These are phyloP conservation scores for Bacterosira constricta DNA, from an alignment of 108 stramenopile genomes.

Conservation along the genomic window DNA sequence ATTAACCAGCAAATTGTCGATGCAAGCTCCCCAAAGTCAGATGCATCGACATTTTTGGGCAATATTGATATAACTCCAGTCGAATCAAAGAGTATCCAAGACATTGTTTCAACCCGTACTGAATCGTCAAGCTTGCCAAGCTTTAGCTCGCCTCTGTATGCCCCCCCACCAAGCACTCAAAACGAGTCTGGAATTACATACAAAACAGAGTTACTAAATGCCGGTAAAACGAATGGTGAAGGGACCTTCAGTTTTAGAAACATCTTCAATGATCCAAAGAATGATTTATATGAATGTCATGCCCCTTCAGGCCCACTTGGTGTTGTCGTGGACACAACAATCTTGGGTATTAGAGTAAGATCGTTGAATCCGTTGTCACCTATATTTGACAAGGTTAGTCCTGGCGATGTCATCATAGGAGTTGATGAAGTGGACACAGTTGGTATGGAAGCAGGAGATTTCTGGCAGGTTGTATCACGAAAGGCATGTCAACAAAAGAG, in stretches of 20 bases:
- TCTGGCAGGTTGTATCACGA: conserved; percentile 43
- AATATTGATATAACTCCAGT: neutral
- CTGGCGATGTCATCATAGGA: conserved; percentile 40
- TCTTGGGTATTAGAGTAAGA: conserved; percentile 30
- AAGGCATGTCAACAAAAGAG: conserved; percentile 29
- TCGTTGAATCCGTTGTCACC: conserved; percentile 41
- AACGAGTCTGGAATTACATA: conserved; percentile 14
- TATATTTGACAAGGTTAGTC: conserved; percentile 23
- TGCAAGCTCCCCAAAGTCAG: too few relatives aligned
- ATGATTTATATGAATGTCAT: conserved; percentile 47
- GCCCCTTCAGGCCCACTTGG: conserved; percentile 43
- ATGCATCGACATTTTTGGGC: neutral
- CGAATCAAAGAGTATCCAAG: neutral
- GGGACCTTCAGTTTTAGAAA: conserved; percentile 28
- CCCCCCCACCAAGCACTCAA: neutral
- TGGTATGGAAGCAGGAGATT: conserved; percentile 34
- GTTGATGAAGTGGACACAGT: conserved; percentile 46
- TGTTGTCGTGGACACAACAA: conserved; percentile 39
- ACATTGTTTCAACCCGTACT: too few relatives aligned
- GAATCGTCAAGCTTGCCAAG: neutral
- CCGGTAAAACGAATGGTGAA: neutral
- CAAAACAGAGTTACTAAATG: conserved; percentile 20
- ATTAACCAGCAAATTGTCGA: too few relatives aligned
- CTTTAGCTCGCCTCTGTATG: neutral
- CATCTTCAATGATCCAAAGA: conserved; percentile 33